Percentiles rank a stretch among this genome's conserved stretches.
Conservation (phyloP, 257 asterid genomes). For the Solanum boliviense region DNA sequence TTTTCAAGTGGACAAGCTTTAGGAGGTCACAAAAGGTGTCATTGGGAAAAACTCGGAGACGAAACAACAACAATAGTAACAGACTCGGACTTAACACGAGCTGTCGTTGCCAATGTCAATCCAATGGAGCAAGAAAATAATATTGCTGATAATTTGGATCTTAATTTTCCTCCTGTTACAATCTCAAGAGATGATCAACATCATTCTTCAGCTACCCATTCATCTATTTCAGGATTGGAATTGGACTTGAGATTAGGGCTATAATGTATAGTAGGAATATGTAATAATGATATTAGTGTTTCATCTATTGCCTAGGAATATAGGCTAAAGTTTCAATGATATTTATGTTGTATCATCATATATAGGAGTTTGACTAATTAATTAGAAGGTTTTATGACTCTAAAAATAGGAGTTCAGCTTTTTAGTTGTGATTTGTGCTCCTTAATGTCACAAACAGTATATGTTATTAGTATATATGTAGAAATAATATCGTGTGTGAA, state of each 20-base stretch:
- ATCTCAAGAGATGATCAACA: constrained; percentile 8
- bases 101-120: background rate
- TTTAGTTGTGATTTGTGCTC: background rate
- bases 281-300: background rate
- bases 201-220: constrained; percentile 4
- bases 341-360: background rate
- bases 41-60: constrained; percentile 41
- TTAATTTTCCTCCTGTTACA: constrained; percentile 24
- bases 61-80: background rate
- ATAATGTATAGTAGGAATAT: constrained; percentile 12
- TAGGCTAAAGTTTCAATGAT: background rate
- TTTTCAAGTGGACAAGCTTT: constrained; percentile 70
- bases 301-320: background rate
- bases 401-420: background rate
- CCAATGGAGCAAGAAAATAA: background rate
- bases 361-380: background rate
- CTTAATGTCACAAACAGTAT: background rate
- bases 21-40: constrained; percentile 85
- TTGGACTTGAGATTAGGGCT: constrained; percentile 60
- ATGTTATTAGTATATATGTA: background rate
- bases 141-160: constrained; percentile 1
- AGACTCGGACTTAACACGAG: constrained; percentile 4
- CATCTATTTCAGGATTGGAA: constrained; percentile 11
- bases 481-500: background rate
- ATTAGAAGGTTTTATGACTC: background rate